Percentiles rank a stretch among this genome's conserved stretches.
Evolutionary conservation across 495 filamentous ascomycete species (phyloP).

Genomic region (Penicillium coffeae): DNA sequence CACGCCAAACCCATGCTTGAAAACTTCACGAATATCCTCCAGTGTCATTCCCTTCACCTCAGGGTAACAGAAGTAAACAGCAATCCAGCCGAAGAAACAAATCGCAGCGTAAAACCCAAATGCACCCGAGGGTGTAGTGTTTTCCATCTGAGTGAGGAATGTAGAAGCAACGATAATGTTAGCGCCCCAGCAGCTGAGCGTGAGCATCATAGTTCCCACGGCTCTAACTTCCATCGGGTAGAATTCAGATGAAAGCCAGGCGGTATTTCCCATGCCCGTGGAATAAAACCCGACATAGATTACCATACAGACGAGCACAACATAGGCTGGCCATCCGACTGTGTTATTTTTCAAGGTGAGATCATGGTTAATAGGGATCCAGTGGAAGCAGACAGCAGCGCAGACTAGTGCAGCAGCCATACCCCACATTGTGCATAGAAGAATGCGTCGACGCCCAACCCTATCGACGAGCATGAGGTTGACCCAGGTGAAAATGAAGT

Average conservation of each 20-base stretch:
- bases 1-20: conserved; percentile 42
- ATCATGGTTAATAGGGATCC: conserved; percentile 39
- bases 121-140: conserved; percentile 41
- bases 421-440: no score
- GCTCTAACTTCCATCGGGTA: conserved; percentile 49
- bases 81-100: conserved; percentile 44
- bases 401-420: conserved; percentile 34
- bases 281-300: conserved; percentile 44
- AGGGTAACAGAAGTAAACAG: conserved; percentile 41
- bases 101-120: conserved; percentile 50
- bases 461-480: no score
- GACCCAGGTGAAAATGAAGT: no score
- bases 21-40: conserved; percentile 44
- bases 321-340: conserved; percentile 34
- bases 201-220: conserved; percentile 40
- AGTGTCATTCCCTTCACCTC: conserved; percentile 47
- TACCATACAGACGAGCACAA: conserved; percentile 43
- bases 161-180: conserved; percentile 51
- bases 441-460: no score
- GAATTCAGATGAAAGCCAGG: conserved; percentile 46
- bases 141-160: conserved; percentile 49
- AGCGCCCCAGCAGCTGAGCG: conserved; percentile 40
- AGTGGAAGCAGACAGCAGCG: conserved; percentile 45
- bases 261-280: conserved; percentile 40
- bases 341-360: conserved; percentile 20